Evolutionary conservation across 352 stramenopile genomes (phyloP).

Genomic region (Phytophthora multivora): DNA sequence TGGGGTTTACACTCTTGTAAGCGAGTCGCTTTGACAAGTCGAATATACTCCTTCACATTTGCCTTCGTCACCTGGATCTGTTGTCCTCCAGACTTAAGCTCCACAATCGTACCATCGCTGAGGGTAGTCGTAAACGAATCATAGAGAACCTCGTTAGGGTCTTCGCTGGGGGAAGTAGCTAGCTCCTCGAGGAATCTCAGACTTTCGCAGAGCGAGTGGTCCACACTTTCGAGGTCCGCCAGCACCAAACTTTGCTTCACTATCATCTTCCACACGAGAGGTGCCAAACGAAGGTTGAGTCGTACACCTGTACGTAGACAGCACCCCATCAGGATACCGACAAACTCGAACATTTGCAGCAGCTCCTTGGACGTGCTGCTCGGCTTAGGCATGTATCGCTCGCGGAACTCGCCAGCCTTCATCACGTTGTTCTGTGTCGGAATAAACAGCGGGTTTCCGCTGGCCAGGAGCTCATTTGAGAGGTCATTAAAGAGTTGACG

Average conservation of each 20-base stretch:
- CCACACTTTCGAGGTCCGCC: conserved; percentile 66
- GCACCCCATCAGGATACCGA: conserved; percentile 78
- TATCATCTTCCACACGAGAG: conserved; percentile 81
- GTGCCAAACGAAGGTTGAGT: conserved; percentile 71
- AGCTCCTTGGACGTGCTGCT: conserved; percentile 59
- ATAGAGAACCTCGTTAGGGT: conserved; percentile 45
- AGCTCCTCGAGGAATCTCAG: conserved; percentile 51
- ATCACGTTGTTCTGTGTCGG: conserved; percentile 75
- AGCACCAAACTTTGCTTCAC: conserved; percentile 72
- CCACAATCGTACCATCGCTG: conserved; percentile 67
- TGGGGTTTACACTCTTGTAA: conserved; percentile 79
- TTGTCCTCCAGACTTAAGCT: conserved; percentile 56
- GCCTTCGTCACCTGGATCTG: conserved; percentile 64
- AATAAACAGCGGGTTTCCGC: conserved; percentile 59
- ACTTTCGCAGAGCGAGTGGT: conserved; percentile 60
- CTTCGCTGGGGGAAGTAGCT: conserved; percentile 8
- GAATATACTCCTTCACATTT: conserved; percentile 78
- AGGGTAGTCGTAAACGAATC: conserved; percentile 78
- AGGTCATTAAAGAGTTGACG: conserved; percentile 85
- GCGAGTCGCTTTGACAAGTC: conserved; percentile 59
- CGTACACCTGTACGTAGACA: conserved; percentile 78
- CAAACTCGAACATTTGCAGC: conserved; percentile 80
- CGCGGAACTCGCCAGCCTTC: conserved; percentile 74
- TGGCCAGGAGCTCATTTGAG: conserved; percentile 61
- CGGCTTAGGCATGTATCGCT: conserved; percentile 66